Base-by-base conservation (phyloP, 169 alveolate genomes). In the Cryptosporidium andersoni region DNA sequence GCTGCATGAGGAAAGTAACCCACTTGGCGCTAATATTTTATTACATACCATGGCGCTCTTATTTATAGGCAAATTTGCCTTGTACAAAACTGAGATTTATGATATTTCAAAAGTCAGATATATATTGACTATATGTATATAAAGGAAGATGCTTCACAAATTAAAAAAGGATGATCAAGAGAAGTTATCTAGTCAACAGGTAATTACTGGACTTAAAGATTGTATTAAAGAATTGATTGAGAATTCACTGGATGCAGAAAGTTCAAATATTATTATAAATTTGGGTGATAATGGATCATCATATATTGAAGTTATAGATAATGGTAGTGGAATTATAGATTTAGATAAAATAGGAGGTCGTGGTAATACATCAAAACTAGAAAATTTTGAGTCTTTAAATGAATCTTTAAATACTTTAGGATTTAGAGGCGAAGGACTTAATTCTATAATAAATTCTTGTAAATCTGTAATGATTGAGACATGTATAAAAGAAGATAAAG, bases 331-430 rank as follows among this genome's bases (percentile, higher is more conserved):
- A 36, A 95, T 97, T 36, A 81, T 89, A 36, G 94, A 93, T 43
- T 81, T 81, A 49, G 81, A 66, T 51, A 53, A 40, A 2, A 52
- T 89, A 37, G 88, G 92, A 14, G 90, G 80, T 56, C 82, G 97
- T 49, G 97, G 97, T 25, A 92, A 97, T 40, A 98, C 99, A 1
- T 95, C 99, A 16, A 98, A 98, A 82, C 90, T 98, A 14, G 74
- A 89, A 36, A 92, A 88, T 51, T 95, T 96, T 81, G 95, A 95
- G 43, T 98, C 96, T 74, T 90, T 98, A 36, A 93, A 91, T 81
- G 74, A 89, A 47, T 66, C 92, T 7, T 91, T 97, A 6, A 90
- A 89, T 48, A 94, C 99, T 25, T 90, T 95, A 58, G 99, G 99
- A 1, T 98, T 98, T 88, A 82, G 99, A 90, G 99, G 98, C 4